These are phyloP conservation scores for Ulvella scutata DNA, from an alignment of 139 green algal genomes.

Conservation along the genomic window DNA sequence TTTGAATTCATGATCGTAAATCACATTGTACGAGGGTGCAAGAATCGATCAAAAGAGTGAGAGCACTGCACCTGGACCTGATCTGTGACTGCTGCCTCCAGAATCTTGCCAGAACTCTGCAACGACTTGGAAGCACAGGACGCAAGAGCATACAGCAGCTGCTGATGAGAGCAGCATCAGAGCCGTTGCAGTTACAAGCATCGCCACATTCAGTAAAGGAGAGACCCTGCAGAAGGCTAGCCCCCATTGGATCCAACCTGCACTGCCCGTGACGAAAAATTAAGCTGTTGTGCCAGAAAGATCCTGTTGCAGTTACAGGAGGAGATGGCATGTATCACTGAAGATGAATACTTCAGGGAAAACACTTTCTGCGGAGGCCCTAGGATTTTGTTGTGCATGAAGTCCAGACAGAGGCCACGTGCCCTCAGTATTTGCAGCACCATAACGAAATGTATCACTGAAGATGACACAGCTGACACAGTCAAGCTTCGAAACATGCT, in stretches of 20 bases:
- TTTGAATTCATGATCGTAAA: too few relatives aligned
- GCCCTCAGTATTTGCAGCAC: too few relatives aligned
- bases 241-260: not conserved
- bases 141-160: not conserved
- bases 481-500: too few relatives aligned
- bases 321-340: not conserved
- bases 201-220: not conserved
- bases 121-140: not conserved
- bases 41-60: too few relatives aligned
- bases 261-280: not conserved
- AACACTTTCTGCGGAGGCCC: not conserved
- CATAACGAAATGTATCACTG: too few relatives aligned
- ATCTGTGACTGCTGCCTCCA: too few relatives aligned
- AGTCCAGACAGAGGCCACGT: not conserved
- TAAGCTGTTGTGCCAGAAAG: not conserved
- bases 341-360: not conserved
- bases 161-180: slow-evolving; percentile 1
- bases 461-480: too few relatives aligned
- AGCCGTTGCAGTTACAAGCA: not conserved
- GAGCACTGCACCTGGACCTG: too few relatives aligned
- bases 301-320: not conserved
- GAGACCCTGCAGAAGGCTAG: not conserved
- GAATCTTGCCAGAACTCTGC: not conserved
- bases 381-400: not conserved
- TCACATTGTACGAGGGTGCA: too few relatives aligned